Percentiles rank a stretch among this genome's conserved stretches.
Conservation (phyloP, 306 rosid species). For the Dalbergia oliveri region DNA sequence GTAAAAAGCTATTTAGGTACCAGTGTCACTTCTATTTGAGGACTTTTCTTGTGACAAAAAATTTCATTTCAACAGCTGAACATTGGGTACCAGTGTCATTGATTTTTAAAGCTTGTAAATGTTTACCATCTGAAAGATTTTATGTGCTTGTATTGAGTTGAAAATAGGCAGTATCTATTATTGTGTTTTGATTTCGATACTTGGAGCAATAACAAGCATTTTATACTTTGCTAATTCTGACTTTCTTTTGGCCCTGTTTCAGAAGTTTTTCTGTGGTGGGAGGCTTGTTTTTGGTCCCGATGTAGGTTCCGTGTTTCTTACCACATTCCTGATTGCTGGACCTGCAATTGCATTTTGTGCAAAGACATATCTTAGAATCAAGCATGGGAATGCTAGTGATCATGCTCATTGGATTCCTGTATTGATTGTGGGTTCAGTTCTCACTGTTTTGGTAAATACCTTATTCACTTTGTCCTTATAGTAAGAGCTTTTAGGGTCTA, state of each 20-base stretch:
- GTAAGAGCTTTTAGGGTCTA: slow-evolving; percentile 24
- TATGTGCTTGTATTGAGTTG: slow-evolving; percentile 32
- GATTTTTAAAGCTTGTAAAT: slow-evolving; percentile 20
- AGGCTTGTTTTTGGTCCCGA: slow-evolving; percentile 97
- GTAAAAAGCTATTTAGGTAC: slow-evolving; percentile 34
- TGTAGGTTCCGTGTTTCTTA: slow-evolving; percentile 76
- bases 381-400: slow-evolving; percentile 18
- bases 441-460: slow-evolving; percentile 77
- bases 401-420: slow-evolving; percentile 60
- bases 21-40: slow-evolving; percentile 21
- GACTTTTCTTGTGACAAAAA: slow-evolving; percentile 18
- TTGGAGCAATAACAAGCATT: slow-evolving; percentile 19
- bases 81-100: slow-evolving; percentile 26
- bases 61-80: slow-evolving; percentile 28
- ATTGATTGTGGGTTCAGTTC: slow-evolving; percentile 58
- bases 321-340: slow-evolving; percentile 67
- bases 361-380: slow-evolving; percentile 57
- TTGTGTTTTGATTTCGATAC: slow-evolving; percentile 23
- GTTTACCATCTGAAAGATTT: slow-evolving; percentile 31
- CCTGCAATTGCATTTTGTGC: slow-evolving; percentile 84
- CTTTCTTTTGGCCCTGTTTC: slow-evolving; percentile 48
- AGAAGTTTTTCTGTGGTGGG: slow-evolving; percentile 90
- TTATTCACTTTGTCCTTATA: slow-evolving; percentile 17
- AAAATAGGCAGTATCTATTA: slow-evolving; percentile 9
- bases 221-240: slow-evolving; percentile 44